Evolutionary conservation across 495 filamentous ascomycete genomes (phyloP), one percentile per base, ranked within the genome.

Genomic region (Thozetella sp.): DNA sequence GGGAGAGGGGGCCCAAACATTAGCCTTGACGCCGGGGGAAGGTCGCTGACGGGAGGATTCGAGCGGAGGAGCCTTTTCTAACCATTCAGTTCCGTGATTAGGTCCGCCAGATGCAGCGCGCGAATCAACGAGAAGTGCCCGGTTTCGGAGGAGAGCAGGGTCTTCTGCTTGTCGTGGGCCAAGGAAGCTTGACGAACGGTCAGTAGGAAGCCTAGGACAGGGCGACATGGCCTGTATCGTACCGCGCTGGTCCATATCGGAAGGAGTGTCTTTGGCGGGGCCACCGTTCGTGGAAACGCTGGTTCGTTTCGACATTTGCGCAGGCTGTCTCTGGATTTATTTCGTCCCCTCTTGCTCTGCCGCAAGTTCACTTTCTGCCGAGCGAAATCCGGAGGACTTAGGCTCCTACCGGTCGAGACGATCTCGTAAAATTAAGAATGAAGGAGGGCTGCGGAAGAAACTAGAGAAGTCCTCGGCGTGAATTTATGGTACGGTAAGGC

Each of bases 11-110:
- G 30, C 30, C 17, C 30, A 6, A 37, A 17, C 6, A 17, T 9
- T 6, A 37, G 17, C 30, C 6, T 37, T 37, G 30, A 37, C 30
- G 30, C 6, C 17, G 30, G n/a, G n/a, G n/a, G n/a, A n/a, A n/a
- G n/a, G n/a, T n/a, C n/a, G n/a, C n/a, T n/a, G n/a, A n/a, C n/a
- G n/a, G n/a, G n/a, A n/a, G n/a, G n/a, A n/a, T 3, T 15, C 3
- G 22, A 2, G 26, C 10, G 20, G 22, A 17, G 20, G 24, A 17
- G 45, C 12, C 22, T 17, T n/a, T 19, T 37, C 67, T 30, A 81
- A 96, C 93, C 93, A 74, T 99, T 99, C 48, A 98, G 76, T 69
- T 96, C 93, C 24, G 95, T 99, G 65, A 99, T 96, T 45, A 96
- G 79, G 76, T 99, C 95, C 19, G 95, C 95, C 58, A 98, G 85